phyloP scores from a whole-genome alignment of 306 rosid species.

The Dryas alaskensis region DNA sequence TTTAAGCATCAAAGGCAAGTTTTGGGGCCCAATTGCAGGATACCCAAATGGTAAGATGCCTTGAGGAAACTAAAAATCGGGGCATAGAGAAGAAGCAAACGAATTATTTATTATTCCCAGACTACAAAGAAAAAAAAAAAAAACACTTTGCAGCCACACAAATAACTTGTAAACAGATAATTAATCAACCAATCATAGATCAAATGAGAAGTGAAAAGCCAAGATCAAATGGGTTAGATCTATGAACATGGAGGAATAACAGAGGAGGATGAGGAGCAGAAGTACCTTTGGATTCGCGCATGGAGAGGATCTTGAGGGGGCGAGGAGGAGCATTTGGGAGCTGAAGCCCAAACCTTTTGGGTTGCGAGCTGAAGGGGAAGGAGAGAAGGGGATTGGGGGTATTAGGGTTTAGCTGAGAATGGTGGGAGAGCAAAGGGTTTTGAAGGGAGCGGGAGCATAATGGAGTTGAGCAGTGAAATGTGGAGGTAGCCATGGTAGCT shows the following conservation, averaged over 20 bases:
- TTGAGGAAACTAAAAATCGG: not conserved
- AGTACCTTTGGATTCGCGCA: conserved; percentile 47
- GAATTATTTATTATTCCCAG: not conserved
- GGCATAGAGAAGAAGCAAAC: not conserved
- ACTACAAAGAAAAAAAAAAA: not conserved
- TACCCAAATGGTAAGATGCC: conserved; percentile 6
- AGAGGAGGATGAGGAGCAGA: not conserved
- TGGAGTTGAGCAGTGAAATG: conserved; percentile 8
- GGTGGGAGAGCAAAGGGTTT: conserved; percentile 4
- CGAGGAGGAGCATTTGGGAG: conserved; percentile 31
- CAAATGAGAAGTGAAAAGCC: not conserved
- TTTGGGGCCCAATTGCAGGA: not conserved
- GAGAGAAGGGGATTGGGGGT: conserved; percentile 35
- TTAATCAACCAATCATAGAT: not conserved
- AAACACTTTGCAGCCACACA: not conserved
- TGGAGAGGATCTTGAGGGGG: conserved; percentile 36
- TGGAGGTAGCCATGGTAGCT: conserved; percentile 28
- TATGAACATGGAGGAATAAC: not conserved
- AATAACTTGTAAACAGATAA: not conserved
- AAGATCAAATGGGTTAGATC: not conserved
- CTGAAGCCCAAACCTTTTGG: conserved; percentile 17
- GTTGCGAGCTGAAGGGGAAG: conserved; percentile 33
- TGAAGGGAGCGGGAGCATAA: conserved; percentile 24
- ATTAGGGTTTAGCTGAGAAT: conserved; percentile 19
- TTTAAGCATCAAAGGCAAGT: not conserved